phyloP scores from a whole-genome alignment of 2,329 filamentous ascomycete genomes.

The Coleophoma crateriformis region DNA sequence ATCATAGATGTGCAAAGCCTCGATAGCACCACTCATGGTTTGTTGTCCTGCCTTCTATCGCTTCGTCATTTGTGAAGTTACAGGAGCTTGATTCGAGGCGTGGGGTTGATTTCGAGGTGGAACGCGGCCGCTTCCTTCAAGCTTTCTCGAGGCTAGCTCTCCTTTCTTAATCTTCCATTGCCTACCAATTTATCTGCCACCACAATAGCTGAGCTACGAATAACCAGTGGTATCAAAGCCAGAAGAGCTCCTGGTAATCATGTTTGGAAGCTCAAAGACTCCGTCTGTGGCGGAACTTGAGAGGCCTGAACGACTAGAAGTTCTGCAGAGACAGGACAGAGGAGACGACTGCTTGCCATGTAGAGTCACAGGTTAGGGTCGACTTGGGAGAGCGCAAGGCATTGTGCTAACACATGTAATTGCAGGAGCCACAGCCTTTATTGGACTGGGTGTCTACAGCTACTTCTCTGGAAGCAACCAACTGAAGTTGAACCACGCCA shows the following conservation, averaged over 20 bases:
- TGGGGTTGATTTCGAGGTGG: background rate
- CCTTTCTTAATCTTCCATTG: too few relatives aligned
- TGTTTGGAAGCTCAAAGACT: background rate
- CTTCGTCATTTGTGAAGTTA: constrained; percentile 8
- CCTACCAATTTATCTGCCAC: background rate
- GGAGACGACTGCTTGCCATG: constrained; percentile 34
- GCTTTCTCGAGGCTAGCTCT: too few relatives aligned
- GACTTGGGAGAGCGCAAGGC: background rate
- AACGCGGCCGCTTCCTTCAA: background rate
- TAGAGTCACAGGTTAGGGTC: constrained; percentile 22
- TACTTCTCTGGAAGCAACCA: constrained; percentile 71
- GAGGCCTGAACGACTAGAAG: constrained; percentile 17
- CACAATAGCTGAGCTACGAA: background rate
- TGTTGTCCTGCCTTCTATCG: constrained; percentile 5
- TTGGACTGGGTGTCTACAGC: constrained; percentile 71
- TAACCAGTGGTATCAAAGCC: too few relatives aligned
- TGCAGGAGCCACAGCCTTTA: constrained; percentile 67
- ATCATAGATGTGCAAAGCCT: constrained; percentile 96
- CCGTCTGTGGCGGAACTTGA: constrained; percentile 14
- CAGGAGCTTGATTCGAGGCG: background rate
- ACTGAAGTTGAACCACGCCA: constrained; percentile 58
- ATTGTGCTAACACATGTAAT: constrained; percentile 2
- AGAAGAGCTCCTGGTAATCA: too few relatives aligned
- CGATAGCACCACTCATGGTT: constrained; percentile 79
- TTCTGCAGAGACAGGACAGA: constrained; percentile 19